Percentiles rank a stretch among this genome's conserved stretches.
Evolutionary conservation across 2,329 filamentous ascomycete species (phyloP).

Genomic region (Pseudofabraea citricarpa): DNA sequence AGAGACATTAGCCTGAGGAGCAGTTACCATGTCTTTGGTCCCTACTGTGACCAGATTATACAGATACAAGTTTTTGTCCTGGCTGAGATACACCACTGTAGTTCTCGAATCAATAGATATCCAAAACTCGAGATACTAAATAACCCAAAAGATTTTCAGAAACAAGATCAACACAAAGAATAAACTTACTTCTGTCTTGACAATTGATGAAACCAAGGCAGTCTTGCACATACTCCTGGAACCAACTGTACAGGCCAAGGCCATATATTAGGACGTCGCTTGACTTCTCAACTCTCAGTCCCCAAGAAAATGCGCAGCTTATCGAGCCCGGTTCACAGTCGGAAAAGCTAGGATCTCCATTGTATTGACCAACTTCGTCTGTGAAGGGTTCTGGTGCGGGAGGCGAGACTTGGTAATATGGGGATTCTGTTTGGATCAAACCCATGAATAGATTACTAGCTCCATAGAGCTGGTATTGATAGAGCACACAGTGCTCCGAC

Average conservation of each 20-base stretch:
- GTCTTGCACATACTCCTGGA: constrained; percentile 27
- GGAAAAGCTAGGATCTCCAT: not conserved
- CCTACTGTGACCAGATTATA: not conserved
- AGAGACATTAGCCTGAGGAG: not conserved
- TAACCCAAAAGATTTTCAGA: too few species aligned
- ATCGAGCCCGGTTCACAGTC: constrained; percentile 8
- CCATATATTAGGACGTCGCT: constrained; percentile 66
- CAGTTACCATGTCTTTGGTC: not conserved
- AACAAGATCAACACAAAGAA: too few species aligned
- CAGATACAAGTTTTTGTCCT: not conserved
- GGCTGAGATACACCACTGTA: not conserved
- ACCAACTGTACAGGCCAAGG: constrained; percentile 76
- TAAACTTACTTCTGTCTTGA: constrained; percentile 3
- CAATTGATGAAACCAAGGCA: constrained; percentile 3
- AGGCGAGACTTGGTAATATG: constrained; percentile 41
- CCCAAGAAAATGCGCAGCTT: constrained; percentile 71
- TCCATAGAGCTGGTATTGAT: constrained; percentile 59
- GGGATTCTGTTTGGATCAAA: constrained; percentile 36
- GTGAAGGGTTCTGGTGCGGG: constrained; percentile 34
- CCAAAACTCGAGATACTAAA: too few species aligned
- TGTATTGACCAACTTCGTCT: not conserved
- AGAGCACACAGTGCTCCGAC: constrained; percentile 58
- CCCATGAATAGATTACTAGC: constrained; percentile 43
- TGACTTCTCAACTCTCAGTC: constrained; percentile 65
- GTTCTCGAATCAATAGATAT: too few species aligned